Conservation (phyloP, 2,329 filamentous ascomycete genomes). For the Lecanicillium sp. region DNA sequence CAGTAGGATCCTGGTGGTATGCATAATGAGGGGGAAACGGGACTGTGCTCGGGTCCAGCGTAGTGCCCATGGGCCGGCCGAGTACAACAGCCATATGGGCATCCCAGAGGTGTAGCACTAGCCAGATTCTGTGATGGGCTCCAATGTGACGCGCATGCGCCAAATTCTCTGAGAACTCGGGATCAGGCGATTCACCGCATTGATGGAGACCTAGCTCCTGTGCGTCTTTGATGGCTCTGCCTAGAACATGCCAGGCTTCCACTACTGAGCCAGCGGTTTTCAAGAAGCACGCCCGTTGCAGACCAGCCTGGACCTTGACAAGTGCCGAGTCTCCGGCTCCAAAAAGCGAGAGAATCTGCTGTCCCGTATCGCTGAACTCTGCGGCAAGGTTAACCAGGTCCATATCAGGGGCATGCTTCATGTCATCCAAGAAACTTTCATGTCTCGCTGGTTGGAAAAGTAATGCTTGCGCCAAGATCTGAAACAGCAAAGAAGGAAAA, state of each 20-base stretch:
- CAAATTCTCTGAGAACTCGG: too few species aligned
- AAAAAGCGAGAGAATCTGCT: conserved; percentile 1
- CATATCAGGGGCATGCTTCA: conserved; percentile 8
- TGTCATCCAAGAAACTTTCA: conserved; percentile 7
- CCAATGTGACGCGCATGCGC: background rate
- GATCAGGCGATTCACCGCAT: background rate
- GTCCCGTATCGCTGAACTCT: conserved; percentile 8
- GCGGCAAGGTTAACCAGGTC: conserved; percentile 8
- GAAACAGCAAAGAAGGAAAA: conserved; percentile 9
- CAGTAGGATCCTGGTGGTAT: too few species aligned
- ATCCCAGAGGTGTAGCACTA: conserved; percentile 9
- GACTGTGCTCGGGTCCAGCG: conserved; percentile 1
- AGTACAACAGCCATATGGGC: conserved; percentile 10
- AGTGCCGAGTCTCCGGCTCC: conserved; percentile 1
- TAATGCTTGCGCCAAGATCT: conserved; percentile 6
- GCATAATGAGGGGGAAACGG: too few species aligned
- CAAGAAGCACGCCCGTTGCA: conserved; percentile 7
- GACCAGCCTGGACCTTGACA: conserved; percentile 5
- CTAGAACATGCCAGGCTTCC: conserved; percentile 9
- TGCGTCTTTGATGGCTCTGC: conserved; percentile 7
- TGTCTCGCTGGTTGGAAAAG: conserved; percentile 6
- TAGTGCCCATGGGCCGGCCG: conserved; percentile 7
- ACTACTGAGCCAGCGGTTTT: conserved; percentile 8
- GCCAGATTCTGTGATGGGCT: conserved; percentile 5
- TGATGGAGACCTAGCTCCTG: conserved; percentile 10